Conservation (phyloP, 108 stramenopile species). For the Pseudonitzschia pungens region DNA sequence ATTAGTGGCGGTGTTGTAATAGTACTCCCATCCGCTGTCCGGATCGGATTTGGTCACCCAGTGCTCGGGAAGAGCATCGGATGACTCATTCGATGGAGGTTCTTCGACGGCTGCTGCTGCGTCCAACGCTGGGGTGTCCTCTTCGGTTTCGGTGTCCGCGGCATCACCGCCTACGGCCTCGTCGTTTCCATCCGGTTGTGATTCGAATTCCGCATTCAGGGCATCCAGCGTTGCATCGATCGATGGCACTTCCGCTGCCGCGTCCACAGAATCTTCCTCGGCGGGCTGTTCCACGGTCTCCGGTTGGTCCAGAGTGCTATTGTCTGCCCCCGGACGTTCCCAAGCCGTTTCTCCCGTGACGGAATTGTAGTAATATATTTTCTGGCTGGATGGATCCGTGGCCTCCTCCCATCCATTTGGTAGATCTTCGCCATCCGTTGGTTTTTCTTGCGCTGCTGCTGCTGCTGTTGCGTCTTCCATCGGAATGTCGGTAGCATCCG, state of each 20-base stretch:
- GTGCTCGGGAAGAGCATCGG: neutral
- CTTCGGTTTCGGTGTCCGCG: neutral
- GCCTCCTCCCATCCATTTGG: conserved; percentile 23
- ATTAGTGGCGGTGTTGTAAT: conserved; percentile 39
- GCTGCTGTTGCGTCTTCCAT: too few species aligned
- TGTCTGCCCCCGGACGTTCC: conserved; percentile 32
- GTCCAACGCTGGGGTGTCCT: neutral
- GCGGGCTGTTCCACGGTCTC: neutral
- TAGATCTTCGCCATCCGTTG: too few species aligned
- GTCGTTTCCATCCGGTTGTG: neutral
- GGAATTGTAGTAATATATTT: conserved; percentile 59
- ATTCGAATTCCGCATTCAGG: conserved; percentile 29
- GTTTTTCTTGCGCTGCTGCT: neutral
- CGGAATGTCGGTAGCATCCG: neutral
- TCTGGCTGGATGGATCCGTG: conserved; percentile 43
- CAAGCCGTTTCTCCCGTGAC: conserved; percentile 50
- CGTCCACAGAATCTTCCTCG: neutral
- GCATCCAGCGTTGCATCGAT: conserved; percentile 23
- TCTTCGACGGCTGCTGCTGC: neutral
- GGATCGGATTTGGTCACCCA: neutral
- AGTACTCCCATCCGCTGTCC: conserved; percentile 39
- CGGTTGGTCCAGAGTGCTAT: neutral
- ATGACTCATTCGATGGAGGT: neutral
- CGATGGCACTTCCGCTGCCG: neutral
- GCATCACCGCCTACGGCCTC: neutral